Base-by-base conservation (phyloP, 169 alveolate species). In the Condylostoma magnum region DNA sequence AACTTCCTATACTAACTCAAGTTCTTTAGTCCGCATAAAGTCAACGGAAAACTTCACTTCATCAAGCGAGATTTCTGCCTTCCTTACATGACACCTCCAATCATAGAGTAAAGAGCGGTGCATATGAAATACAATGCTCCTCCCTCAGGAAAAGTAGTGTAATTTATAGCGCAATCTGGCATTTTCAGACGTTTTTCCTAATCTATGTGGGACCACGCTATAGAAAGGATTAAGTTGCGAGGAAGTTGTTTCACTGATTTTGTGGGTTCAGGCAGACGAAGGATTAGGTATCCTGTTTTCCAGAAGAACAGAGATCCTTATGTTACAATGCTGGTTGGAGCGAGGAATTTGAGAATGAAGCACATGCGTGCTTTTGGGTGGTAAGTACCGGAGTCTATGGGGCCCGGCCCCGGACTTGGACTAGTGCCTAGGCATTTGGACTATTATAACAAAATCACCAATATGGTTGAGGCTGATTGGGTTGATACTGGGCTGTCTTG, bases 141-240 rank as follows among this genome's bases (percentile, higher is more conserved):
- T 15, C 8, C 25, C 8, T 12, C 25, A 25, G 36, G 77, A 15
- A 85, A 56, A 58, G 76, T 85, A 57, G 88, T 79, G 67, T 87
- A 82, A 22, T 84, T 86, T 69, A 86, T 94, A 12, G 80, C 33
- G 54, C 80, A 89, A 3, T 71, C 77, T 83, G 87, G 69, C 92
- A 70, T 75, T 89, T 84, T 56, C 74, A 22, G 71, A 1, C 12
- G 71, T 1, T 82, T 79, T 8, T 83, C 54, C 41, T 84, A 58
- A 54, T 85, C 93, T 70, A 83, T 85, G 52, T 84, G 66, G 2
- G 95, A 85, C 60, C 87, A 79, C 68, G 89, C 84, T 0, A 86
- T 80, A 41, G 93, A 89, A 52, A 86, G 79, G 18, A 18, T 60
- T 18, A 60, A 60, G 71, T 22, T 10, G 20, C 12, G 71, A 60